These are phyloP conservation scores for Euphrasia arctica DNA, from an alignment of 305 asterid genomes.

Conservation along the genomic window DNA sequence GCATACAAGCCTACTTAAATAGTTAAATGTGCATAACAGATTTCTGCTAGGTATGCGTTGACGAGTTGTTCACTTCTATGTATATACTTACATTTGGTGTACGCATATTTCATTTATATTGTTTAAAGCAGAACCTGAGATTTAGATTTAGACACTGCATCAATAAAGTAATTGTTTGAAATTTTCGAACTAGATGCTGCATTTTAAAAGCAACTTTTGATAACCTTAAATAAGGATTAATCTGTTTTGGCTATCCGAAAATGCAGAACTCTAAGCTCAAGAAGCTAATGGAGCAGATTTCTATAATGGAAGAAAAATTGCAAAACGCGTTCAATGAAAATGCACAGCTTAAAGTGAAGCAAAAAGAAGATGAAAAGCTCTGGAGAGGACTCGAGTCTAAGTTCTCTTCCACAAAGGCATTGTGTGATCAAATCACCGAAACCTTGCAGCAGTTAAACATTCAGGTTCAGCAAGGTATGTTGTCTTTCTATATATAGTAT, in stretches of 20 bases:
- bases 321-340: constrained; percentile 87
- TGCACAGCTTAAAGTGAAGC: constrained; percentile 77
- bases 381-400: constrained; percentile 94
- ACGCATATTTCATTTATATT: constrained; percentile 6
- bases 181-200: neutral
- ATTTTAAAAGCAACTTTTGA: constrained; percentile 9
- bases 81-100: constrained; percentile 1
- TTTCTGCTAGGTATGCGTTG: neutral
- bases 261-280: constrained; percentile 83
- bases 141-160: constrained; percentile 5
- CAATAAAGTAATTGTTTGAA: neutral
- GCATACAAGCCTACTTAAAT: too few species aligned
- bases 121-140: constrained; percentile 19
- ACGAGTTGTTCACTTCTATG: neutral
- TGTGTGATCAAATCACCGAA: constrained; percentile 76
- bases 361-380: constrained; percentile 90
- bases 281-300: constrained; percentile 68
- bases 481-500: constrained; percentile 15
- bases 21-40: too few species aligned
- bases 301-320: constrained; percentile 75
- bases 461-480: constrained; percentile 82
- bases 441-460: constrained; percentile 64
- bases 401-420: constrained; percentile 70
- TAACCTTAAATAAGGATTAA: constrained; percentile 24
- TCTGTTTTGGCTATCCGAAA: constrained; percentile 19